phyloP scores from a whole-genome alignment of 192 early-diverging fungal genomes.

The Coemansia reversa region DNA sequence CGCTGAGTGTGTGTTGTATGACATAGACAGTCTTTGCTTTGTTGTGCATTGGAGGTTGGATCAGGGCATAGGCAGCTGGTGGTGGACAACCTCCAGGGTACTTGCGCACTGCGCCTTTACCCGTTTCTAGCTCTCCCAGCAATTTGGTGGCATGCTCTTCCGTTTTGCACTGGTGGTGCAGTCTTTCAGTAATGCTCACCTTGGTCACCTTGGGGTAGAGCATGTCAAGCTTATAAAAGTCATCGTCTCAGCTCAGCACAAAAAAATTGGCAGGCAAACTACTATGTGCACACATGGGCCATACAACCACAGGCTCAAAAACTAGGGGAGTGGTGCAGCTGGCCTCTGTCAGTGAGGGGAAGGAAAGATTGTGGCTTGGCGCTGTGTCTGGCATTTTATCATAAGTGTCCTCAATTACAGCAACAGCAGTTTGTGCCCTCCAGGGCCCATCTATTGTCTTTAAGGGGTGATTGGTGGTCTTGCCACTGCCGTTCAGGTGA shows the following conservation, averaged over 20 bases:
- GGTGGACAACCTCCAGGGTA: constrained; percentile 26
- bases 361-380: no score
- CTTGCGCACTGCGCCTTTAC: constrained; percentile 2
- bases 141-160: not conserved
- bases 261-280: constrained; percentile 9
- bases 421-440: no score
- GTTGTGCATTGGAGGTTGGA: constrained; percentile 11
- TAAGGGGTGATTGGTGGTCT: no score
- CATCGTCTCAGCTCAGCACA: not conserved
- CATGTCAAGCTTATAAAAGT: constrained; percentile 1
- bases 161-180: not conserved
- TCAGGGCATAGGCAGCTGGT: constrained; percentile 15
- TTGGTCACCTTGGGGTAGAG: constrained; percentile 1
- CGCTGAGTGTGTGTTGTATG: constrained; percentile 13
- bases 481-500: no score
- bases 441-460: no score
- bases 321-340: no score
- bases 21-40: constrained; percentile 3
- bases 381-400: no score
- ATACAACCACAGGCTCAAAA: no score
- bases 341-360: no score
- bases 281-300: not conserved
- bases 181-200: not conserved
- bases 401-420: no score
- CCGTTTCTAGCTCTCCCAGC: constrained; percentile 2